Evolutionary conservation across 352 stramenopile species (phyloP), one percentile per base, ranked within the genome.

Genomic region (Globisporangium emineosum): DNA sequence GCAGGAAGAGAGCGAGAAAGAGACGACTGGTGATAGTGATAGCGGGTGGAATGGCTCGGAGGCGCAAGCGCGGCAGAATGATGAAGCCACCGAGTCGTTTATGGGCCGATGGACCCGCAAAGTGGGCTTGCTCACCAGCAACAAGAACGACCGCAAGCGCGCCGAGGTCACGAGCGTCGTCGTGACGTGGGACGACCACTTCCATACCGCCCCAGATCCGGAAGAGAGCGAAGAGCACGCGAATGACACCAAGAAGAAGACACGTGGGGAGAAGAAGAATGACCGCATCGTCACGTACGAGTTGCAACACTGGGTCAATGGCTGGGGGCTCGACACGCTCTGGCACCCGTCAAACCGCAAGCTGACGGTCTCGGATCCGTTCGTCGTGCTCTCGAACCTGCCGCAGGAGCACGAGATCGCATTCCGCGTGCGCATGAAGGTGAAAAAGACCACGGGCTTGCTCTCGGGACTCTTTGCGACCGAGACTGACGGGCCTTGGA

Each of bases 111-210:
- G 56, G 58, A 64, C 57, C 40, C 42, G 61, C 42, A 52, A 58
- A 33, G 33, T 58, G 5, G 32, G 40, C 3, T 52, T 49, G 5
- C 43, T 68, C 7, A 6, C 19, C n/a, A 19, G 6, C 43, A 47
- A 12, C 35, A 43, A 43, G 47, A 45, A 9, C 71, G 62, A 62
- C 42, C 56, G 54, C 53, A 58, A 64, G 40, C 58, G 19, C 21
- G 29, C 23, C 1, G 71, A 81, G 27, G 70, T 82, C 17, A 76
- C 77, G 7, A 79, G 73, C 54, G 78, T 90, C 5, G 77, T 91
- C 5, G 70, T 86, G 49, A 86, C 78, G 33, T 91, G 83, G 83
- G 83, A 91, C 59, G 80, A 91, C 42, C 75, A 86, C 55, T 70
- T 70, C 15, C 35, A 79, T 7, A 68, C 71, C 19, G 67, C 43